Percentiles rank a stretch among this genome's conserved stretches.
These are phyloP conservation scores for Colletotrichum viniferum DNA, from an alignment of 2,329 filamentous ascomycete species.

Conservation along the genomic window DNA sequence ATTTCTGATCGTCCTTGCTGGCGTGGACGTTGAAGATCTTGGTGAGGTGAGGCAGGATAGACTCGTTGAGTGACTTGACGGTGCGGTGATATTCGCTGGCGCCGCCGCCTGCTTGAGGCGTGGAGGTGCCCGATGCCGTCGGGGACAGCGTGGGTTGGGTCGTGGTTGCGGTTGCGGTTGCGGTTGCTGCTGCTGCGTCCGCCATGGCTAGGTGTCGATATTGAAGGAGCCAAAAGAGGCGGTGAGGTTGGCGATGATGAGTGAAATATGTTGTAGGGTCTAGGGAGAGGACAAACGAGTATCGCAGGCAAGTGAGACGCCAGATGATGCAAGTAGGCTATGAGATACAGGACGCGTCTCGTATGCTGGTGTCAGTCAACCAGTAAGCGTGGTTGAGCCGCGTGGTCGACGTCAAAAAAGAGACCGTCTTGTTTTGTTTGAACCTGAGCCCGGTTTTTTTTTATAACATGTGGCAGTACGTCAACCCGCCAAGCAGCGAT, in stretches of 20 bases:
- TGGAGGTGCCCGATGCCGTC: neutral
- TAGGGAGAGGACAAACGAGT: neutral
- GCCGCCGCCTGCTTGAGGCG: conserved; percentile 51
- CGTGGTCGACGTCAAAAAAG: neutral
- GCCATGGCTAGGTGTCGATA: neutral
- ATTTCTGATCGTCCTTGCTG: conserved; percentile 41
- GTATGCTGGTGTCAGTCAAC: neutral
- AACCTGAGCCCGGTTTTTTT: neutral
- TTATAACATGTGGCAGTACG: neutral
- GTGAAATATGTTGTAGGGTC: neutral
- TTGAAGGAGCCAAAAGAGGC: neutral
- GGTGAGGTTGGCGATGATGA: neutral
- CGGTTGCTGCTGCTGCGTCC: neutral
- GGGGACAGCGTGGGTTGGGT: neutral
- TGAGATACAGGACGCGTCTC: conserved; percentile 1
- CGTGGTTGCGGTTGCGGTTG: neutral
- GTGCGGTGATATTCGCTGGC: conserved; percentile 44
- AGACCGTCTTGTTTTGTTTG: neutral
- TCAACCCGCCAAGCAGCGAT: conserved; percentile 1
- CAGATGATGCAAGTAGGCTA: conserved; percentile 3
- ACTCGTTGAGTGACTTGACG: conserved; percentile 45
- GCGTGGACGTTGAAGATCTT: conserved; percentile 51
- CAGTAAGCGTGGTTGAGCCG: neutral
- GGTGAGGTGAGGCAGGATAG: conserved; percentile 47
- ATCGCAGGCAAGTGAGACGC: neutral